Conservation (phyloP, 2,329 filamentous ascomycete genomes). For the Aspergillus pseudoviridinutans region DNA sequence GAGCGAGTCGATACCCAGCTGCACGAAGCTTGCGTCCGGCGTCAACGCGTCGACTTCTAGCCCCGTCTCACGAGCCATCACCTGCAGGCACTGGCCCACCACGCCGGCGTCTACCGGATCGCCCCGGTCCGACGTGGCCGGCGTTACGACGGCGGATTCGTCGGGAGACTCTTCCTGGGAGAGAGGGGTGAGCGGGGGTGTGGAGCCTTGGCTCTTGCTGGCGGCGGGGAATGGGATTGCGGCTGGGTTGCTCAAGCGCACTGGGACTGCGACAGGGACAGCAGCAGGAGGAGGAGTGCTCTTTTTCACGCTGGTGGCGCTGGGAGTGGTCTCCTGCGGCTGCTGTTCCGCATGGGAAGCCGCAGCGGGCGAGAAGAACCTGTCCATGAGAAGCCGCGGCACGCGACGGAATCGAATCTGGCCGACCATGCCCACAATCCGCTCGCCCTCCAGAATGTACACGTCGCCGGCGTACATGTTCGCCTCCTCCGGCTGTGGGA, state of each 20-base stretch:
- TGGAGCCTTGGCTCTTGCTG: too few relatives aligned
- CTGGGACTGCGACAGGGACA: too few relatives aligned
- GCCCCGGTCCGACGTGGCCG: neutral
- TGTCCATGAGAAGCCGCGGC: constrained; percentile 18
- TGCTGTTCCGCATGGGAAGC: too few relatives aligned
- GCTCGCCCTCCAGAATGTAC: constrained; percentile 32
- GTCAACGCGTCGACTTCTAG: constrained; percentile 20
- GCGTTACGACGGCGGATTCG: neutral
- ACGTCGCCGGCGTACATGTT: constrained; percentile 38
- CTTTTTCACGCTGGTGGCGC: neutral
- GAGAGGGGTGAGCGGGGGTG: too few relatives aligned
- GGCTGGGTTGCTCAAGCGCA: too few relatives aligned
- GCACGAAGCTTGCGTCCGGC: constrained; percentile 22
- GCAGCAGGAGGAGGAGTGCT: too few relatives aligned
- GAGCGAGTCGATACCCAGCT: constrained; percentile 36
- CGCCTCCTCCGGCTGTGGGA: constrained; percentile 23
- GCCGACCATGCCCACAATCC: constrained; percentile 31
- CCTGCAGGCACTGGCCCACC: constrained; percentile 13
- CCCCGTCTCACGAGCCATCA: constrained; percentile 28
- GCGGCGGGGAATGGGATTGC: too few relatives aligned
- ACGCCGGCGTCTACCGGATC: constrained; percentile 1
- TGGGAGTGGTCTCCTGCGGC: too few relatives aligned
- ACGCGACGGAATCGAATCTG: constrained; percentile 33
- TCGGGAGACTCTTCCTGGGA: too few relatives aligned
- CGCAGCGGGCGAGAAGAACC: constrained; percentile 13